A percentile compares a stretch with the other conserved stretches of the same genome.
These are phyloP conservation scores for Nothophytophthora sp. DNA, from an alignment of 352 stramenopile genomes.

Conservation along the genomic window DNA sequence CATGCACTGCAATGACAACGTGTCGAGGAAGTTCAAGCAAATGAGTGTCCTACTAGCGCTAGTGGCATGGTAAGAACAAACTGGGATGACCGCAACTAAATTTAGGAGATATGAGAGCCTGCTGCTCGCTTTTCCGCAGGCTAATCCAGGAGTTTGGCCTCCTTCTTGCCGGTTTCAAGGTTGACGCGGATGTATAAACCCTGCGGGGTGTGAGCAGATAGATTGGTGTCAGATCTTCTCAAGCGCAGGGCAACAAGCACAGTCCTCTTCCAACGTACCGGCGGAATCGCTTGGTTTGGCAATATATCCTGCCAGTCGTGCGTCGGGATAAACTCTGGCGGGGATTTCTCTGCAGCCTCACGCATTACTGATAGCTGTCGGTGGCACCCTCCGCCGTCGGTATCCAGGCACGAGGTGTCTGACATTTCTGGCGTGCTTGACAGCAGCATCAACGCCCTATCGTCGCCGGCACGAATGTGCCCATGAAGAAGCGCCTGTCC, in stretches of 20 bases:
- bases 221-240: no score
- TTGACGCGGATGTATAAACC: conserved; percentile 65
- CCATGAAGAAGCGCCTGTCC: background rate
- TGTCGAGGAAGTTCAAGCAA: no score
- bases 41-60: no score
- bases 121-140: no score
- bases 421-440: conserved; percentile 5
- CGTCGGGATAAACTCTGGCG: conserved; percentile 66
- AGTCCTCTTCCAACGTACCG: conserved; percentile 18
- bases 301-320: conserved; percentile 61
- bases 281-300: conserved; percentile 48
- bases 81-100: no score
- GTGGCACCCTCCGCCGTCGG: conserved; percentile 14
- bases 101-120: background rate
- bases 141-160: conserved; percentile 55
- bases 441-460: conserved; percentile 22
- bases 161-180: conserved; percentile 56
- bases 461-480: conserved; percentile 8
- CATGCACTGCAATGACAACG: no score
- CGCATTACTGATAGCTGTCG: conserved; percentile 9
- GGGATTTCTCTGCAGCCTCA: background rate
- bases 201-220: conserved; percentile 10
- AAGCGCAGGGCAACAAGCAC: background rate
- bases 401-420: conserved; percentile 8
- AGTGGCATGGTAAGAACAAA: no score